Percentiles rank a stretch among this genome's conserved stretches.
Evolutionary conservation across 306 rosid genomes (phyloP).

Genomic region (Carpinus fangiana): DNA sequence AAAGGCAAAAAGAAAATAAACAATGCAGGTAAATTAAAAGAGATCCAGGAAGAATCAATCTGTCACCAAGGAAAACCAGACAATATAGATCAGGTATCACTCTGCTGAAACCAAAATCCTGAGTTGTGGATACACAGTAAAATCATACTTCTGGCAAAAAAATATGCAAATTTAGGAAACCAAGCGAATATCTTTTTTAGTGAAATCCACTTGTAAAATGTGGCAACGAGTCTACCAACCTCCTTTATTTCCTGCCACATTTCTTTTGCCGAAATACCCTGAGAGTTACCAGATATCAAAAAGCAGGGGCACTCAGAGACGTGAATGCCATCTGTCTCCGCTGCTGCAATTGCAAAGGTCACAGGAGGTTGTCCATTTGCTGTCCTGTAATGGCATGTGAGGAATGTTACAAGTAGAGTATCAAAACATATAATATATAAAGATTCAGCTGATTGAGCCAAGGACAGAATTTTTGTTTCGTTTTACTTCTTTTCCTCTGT

Average conservation of each 20-base stretch:
- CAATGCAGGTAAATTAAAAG: neutral
- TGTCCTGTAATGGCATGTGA: conserved; percentile 54
- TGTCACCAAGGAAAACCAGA: neutral
- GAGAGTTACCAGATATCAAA: conserved; percentile 67
- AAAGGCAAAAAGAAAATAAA: neutral
- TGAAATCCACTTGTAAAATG: neutral
- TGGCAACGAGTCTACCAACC: conserved; percentile 40
- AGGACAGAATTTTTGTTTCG: conserved; percentile 2
- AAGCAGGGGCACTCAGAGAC: conserved; percentile 85
- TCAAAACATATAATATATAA: neutral
- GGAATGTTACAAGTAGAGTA: conserved; percentile 2
- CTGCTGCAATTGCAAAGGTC: conserved; percentile 89
- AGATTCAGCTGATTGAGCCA: conserved; percentile 20
- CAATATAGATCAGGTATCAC: neutral
- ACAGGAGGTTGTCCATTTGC: conserved; percentile 61
- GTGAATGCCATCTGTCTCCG: conserved; percentile 68
- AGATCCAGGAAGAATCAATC: neutral
- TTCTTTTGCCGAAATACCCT: conserved; percentile 73
- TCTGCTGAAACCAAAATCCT: conserved; percentile 3
- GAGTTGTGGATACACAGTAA: neutral
- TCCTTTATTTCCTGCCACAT: conserved; percentile 90
- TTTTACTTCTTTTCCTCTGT: conserved; percentile 14
- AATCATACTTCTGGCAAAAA: neutral
- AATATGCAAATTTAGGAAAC: conserved; percentile 11
- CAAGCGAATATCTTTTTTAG: conserved; percentile 7